Percentiles rank a stretch among this genome's conserved stretches.
Evolutionary conservation across 1,284 basidiomycete genomes (phyloP).

Genomic region (Kwoniella shivajii): DNA sequence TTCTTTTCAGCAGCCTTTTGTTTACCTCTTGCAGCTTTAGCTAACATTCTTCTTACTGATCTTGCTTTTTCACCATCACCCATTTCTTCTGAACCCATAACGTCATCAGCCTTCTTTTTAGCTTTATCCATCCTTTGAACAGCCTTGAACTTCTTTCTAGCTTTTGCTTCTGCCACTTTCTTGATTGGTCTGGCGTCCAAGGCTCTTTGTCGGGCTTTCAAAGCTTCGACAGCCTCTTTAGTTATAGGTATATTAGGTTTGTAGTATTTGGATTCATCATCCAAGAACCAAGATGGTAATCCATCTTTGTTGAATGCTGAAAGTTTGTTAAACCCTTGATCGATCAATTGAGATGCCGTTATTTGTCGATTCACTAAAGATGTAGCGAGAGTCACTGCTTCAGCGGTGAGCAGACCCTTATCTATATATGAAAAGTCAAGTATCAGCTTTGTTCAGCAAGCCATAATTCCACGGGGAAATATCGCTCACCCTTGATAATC

Average conservation of each 20-base stretch:
- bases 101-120: slow-evolving; percentile 93
- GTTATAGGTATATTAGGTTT: slow-evolving; percentile 94
- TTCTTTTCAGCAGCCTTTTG: slow-evolving; percentile 66
- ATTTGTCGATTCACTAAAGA: slow-evolving; percentile 88
- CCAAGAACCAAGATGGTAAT: slow-evolving; percentile 94
- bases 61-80: slow-evolving; percentile 92
- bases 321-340: slow-evolving; percentile 95
- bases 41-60: slow-evolving; percentile 89
- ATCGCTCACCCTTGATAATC: slow-evolving; percentile 68
- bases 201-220: slow-evolving; percentile 88
- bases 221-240: slow-evolving; percentile 86
- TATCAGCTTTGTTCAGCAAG: neutral
- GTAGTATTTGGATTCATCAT: slow-evolving; percentile 93
- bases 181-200: slow-evolving; percentile 98
- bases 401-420: slow-evolving; percentile 82
- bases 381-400: slow-evolving; percentile 90
- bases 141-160: slow-evolving; percentile 92
- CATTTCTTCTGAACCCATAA: slow-evolving; percentile 86
- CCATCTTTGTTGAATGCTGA: slow-evolving; percentile 88
- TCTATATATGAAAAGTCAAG: slow-evolving; percentile 57
- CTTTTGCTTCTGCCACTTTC: slow-evolving; percentile 98
- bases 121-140: slow-evolving; percentile 84
- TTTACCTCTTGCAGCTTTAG: slow-evolving; percentile 68
- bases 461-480: neutral
- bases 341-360: slow-evolving; percentile 85